Evolutionary conservation across 768 basidiomycete genomes (phyloP).

Genomic region (Tricholoma sp.): DNA sequence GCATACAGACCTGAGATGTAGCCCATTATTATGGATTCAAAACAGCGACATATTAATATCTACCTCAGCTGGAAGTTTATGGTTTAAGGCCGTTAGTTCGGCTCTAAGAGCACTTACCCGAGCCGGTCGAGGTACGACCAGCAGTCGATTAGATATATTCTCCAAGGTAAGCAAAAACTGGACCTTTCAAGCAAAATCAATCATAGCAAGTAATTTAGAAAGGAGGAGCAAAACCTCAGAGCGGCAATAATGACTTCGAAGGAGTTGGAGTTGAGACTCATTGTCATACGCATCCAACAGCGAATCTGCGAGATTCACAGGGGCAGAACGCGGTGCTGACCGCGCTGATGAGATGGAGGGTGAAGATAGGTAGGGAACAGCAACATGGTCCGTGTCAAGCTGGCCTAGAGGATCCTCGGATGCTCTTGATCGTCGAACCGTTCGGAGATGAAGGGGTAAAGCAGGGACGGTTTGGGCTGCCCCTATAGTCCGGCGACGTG

Average conservation of each 20-base stretch:
- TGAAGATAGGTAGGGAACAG: conserved; percentile 63
- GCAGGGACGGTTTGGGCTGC: conserved; percentile 74
- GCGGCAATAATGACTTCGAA: conserved; percentile 84
- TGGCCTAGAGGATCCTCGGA: conserved; percentile 78
- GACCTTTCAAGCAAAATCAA: conserved; percentile 41
- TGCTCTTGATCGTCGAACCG: conserved; percentile 45
- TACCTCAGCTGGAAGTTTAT: conserved; percentile 95
- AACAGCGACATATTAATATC: conserved; percentile 5
- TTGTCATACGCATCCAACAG: conserved; percentile 67
- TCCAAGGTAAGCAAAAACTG: conserved; percentile 87
- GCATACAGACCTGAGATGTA: conserved; percentile 68
- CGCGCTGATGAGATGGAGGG: conserved; percentile 56
- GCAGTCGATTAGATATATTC: conserved; percentile 85
- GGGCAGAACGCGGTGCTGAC: conserved; percentile 40
- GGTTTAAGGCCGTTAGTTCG: conserved; percentile 92
- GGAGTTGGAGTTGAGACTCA: conserved; percentile 62
- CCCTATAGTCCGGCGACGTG: conserved; percentile 45
- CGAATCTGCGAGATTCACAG: conserved; percentile 42
- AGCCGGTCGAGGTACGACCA: conserved; percentile 91
- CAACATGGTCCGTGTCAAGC: conserved; percentile 39
- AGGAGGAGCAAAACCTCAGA: conserved; percentile 57
- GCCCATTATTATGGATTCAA: background rate
- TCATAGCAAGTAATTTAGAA: conserved; percentile 3
- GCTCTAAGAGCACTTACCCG: conserved; percentile 95
- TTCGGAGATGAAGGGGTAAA: conserved; percentile 57